A percentile compares a stretch with the other conserved stretches of the same genome.
phyloP scores from a whole-genome alignment of 306 rosid genomes.

The Rosa lucieae region DNA sequence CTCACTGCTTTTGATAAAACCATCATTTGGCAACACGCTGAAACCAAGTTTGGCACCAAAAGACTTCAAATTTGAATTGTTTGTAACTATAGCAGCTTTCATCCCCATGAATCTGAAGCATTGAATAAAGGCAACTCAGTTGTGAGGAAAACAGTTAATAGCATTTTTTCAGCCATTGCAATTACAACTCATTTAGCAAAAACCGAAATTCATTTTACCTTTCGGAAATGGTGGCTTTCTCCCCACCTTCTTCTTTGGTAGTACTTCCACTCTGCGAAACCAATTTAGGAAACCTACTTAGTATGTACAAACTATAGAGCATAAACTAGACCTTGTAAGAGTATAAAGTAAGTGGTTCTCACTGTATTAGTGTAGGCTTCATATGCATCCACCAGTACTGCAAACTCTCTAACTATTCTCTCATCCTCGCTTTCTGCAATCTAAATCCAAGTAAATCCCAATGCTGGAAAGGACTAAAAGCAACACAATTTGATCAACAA shows the following conservation, averaged over 20 bases:
- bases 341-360: constrained; percentile 21
- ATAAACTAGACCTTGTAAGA: neutral
- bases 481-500: constrained; percentile 11
- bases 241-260: constrained; percentile 28
- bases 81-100: constrained; percentile 76
- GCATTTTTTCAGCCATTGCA: neutral
- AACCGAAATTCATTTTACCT: constrained; percentile 48
- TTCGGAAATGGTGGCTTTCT: constrained; percentile 49
- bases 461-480: constrained; percentile 12
- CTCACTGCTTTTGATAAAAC: constrained; percentile 28
- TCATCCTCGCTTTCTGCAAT: constrained; percentile 85
- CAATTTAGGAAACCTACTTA: constrained; percentile 13
- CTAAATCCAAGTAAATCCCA: constrained; percentile 60
- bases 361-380: constrained; percentile 44
- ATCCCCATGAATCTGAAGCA: constrained; percentile 89
- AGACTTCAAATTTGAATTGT: constrained; percentile 59
- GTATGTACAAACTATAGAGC: neutral
- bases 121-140: constrained; percentile 23
- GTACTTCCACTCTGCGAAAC: constrained; percentile 44
- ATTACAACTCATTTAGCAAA: constrained; percentile 2
- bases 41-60: constrained; percentile 66
- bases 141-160: neutral
- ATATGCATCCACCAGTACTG: constrained; percentile 62
- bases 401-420: constrained; percentile 79
- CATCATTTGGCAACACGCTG: constrained; percentile 44